These are phyloP conservation scores for Ophiocordyceps camponoti-saundersi DNA, from an alignment of 2,329 filamentous ascomycete species.

Conservation along the genomic window DNA sequence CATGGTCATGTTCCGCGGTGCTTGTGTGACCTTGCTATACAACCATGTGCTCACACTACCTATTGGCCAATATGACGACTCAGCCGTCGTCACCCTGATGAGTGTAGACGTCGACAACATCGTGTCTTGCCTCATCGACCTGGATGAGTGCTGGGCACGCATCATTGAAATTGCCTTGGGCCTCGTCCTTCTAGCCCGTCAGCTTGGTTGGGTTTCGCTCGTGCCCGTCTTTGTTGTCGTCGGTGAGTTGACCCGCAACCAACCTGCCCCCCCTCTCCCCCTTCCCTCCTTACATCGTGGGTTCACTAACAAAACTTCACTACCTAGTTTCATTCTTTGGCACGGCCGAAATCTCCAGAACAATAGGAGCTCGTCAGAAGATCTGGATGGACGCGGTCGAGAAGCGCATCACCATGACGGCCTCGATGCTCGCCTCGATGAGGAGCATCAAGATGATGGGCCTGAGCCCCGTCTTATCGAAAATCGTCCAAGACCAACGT, in stretches of 20 bases:
- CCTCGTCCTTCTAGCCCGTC: constrained; percentile 4
- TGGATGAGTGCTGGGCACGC: constrained; percentile 8
- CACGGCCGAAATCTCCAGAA: constrained; percentile 4
- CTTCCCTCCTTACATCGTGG: no score
- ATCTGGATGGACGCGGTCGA: constrained; percentile 6
- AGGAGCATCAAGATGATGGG: constrained; percentile 24
- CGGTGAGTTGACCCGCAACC: constrained; percentile 1
- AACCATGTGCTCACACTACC: constrained; percentile 5
- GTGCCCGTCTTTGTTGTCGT: constrained; percentile 6
- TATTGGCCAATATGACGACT: constrained; percentile 4
- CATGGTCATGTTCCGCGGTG: constrained; percentile 8
- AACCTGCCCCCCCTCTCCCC: no score
- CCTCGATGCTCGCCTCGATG: constrained; percentile 17
- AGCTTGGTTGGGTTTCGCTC: constrained; percentile 6
- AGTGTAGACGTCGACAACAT: constrained; percentile 4
- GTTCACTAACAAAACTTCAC: no score
- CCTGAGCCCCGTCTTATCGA: constrained; percentile 13
- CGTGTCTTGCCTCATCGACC: constrained; percentile 1
- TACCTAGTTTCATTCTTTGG: constrained; percentile 3
- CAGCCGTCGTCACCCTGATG: constrained; percentile 4
- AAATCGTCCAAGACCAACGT: constrained; percentile 15
- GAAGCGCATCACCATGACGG: constrained; percentile 5
- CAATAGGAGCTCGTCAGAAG: constrained; percentile 5
- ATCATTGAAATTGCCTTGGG: constrained; percentile 6
- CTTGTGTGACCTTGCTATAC: constrained; percentile 5